Conservation (phyloP, 1,139 yeast genomes). For the Taiozyma sp. region DNA sequence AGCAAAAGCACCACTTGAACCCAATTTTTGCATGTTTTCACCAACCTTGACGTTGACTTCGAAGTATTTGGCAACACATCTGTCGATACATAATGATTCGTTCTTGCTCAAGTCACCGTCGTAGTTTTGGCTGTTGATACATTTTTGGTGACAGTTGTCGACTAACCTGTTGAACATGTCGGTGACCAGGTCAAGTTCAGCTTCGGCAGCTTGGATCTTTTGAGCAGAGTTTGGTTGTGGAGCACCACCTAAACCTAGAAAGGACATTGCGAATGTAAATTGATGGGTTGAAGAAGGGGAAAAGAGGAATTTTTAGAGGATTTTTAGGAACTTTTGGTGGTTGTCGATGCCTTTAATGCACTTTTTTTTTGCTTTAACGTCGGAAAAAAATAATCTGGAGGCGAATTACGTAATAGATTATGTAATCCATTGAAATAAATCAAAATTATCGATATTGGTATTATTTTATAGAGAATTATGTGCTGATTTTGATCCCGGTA, state of each 20-base stretch:
- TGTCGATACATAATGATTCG: slow-evolving; percentile 89
- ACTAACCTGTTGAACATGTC: slow-evolving; percentile 90
- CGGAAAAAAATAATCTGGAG: background rate
- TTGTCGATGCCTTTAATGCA: background rate
- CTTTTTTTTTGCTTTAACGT: background rate
- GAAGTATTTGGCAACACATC: slow-evolving; percentile 96
- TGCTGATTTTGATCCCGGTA: background rate
- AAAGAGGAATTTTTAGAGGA: background rate
- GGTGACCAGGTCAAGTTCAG: slow-evolving; percentile 92
- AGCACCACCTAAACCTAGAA: slow-evolving; percentile 80
- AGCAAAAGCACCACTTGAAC: slow-evolving; percentile 42
- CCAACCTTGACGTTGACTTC: slow-evolving; percentile 97
- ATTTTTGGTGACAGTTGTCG: slow-evolving; percentile 86
- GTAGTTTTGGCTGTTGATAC: slow-evolving; percentile 58
- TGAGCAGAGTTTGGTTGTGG: slow-evolving; percentile 73
- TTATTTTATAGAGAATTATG: background rate
- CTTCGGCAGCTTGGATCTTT: slow-evolving; percentile 79
- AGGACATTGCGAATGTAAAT: slow-evolving; percentile 43
- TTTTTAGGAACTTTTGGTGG: background rate
- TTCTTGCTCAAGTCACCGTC: slow-evolving; percentile 80
- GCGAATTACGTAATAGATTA: background rate
- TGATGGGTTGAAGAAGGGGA: background rate
- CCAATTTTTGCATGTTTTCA: slow-evolving; percentile 78
- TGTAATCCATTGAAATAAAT: background rate
- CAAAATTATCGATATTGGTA: background rate